A percentile compares a stretch with the other conserved stretches of the same genome.
phyloP scores from a whole-genome alignment of 371 early-diverging fungal genomes.

The Haplosporangium sp. region DNA sequence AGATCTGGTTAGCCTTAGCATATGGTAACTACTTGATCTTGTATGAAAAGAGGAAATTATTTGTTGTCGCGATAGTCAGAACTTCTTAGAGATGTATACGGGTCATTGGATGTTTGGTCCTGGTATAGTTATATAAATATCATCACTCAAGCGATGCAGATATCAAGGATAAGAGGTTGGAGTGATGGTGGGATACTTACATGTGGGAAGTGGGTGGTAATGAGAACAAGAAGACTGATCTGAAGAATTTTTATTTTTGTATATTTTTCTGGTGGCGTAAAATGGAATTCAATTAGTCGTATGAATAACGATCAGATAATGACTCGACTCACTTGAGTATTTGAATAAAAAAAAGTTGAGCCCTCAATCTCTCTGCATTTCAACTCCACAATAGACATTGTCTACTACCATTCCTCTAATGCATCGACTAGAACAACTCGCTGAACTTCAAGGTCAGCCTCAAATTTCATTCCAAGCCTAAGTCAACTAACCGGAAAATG shows the following conservation, averaged over 20 bases:
- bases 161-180: not conserved
- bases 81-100: conserved; percentile 57
- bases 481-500: not conserved
- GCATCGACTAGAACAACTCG: conserved; percentile 50
- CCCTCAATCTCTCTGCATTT: not conserved
- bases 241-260: not conserved
- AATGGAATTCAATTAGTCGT: conserved; percentile 8
- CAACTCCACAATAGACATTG: no score
- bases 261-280: conserved; percentile 8
- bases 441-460: conserved; percentile 39
- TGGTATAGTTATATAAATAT: conserved; percentile 53
- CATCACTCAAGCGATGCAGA: conserved; percentile 32
- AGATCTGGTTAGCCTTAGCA: no score
- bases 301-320: conserved; percentile 10
- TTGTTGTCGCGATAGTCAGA: conserved; percentile 31
- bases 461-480: not conserved
- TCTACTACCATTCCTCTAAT: conserved; percentile 6
- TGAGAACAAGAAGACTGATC: conserved; percentile 4
- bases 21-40: no score
- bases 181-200: conserved; percentile 10
- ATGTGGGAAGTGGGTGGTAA: conserved; percentile 1
- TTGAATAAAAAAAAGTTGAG: no score
- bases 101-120: conserved; percentile 55
- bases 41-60: not conserved
- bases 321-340: not conserved